These are phyloP conservation scores for Spirogloea muscicola DNA, from an alignment of 139 green algal genomes.

Conservation along the genomic window DNA sequence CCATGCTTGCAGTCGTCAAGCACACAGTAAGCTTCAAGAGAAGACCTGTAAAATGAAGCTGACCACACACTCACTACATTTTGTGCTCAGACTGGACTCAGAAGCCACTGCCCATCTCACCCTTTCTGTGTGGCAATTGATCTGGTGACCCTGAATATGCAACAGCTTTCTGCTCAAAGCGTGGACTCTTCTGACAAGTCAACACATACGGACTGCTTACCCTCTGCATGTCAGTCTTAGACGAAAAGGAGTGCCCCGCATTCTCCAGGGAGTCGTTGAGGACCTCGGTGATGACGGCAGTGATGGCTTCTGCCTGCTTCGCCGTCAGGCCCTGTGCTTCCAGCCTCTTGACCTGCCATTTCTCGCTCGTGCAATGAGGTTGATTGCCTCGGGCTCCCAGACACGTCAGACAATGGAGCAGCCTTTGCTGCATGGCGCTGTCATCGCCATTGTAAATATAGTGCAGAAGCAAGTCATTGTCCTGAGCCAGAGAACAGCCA, in stretches of 20 bases:
- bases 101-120: too few relatives aligned
- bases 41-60: too few relatives aligned
- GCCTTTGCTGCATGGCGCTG: neutral
- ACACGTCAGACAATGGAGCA: neutral
- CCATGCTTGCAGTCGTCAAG: too few relatives aligned
- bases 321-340: slow-evolving; percentile 40
- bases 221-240: slow-evolving; percentile 33
- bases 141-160: too few relatives aligned
- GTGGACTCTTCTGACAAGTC: too few relatives aligned
- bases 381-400: too few relatives aligned
- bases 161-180: too few relatives aligned
- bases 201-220: slow-evolving; percentile 6
- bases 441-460: neutral
- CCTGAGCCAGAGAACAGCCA: neutral
- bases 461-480: neutral
- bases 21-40: too few relatives aligned
- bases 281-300: slow-evolving; percentile 35
- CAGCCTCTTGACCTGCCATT: slow-evolving; percentile 32
- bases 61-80: too few relatives aligned
- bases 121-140: too few relatives aligned
- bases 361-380: neutral
- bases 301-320: slow-evolving; percentile 47
- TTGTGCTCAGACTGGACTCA: too few relatives aligned
- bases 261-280: slow-evolving; percentile 42
- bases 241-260: slow-evolving; percentile 24